These are phyloP conservation scores for Groenewaldozyma sp. DNA, from an alignment of 1,139 yeast genomes.

Conservation along the genomic window DNA sequence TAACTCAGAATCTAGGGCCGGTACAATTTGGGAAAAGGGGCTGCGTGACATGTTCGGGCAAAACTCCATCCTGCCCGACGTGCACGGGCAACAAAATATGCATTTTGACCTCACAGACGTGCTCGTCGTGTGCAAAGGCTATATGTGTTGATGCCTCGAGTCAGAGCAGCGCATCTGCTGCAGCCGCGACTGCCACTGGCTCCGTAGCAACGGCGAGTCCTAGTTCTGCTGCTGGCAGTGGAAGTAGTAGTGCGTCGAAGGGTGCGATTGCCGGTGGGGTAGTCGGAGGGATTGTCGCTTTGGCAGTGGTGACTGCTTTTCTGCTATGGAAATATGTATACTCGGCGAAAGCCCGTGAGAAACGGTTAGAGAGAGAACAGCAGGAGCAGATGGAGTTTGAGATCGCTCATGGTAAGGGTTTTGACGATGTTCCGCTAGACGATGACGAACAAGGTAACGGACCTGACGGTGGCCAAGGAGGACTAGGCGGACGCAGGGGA, in stretches of 20 bases:
- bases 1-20: too few relatives aligned
- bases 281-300: constrained; percentile 29
- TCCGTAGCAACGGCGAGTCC: constrained; percentile 1
- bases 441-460: neutral
- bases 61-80: constrained; percentile 20
- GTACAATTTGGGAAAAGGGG: constrained; percentile 6
- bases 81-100: constrained; percentile 24
- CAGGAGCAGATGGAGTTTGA: constrained; percentile 5
- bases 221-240: constrained; percentile 4
- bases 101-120: constrained; percentile 24
- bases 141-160: constrained; percentile 14
- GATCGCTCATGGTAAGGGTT: constrained; percentile 4
- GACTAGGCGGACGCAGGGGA: neutral
- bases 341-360: constrained; percentile 14
- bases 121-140: constrained; percentile 23
- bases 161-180: neutral
- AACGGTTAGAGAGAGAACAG: constrained; percentile 10
- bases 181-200: constrained; percentile 1
- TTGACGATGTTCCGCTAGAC: constrained; percentile 3
- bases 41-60: constrained; percentile 6
- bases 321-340: constrained; percentile 25
- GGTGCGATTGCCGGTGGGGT: constrained; percentile 35
- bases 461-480: neutral
- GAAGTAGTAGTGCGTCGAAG: constrained; percentile 13
- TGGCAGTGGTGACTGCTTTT: constrained; percentile 19